Evolutionary conservation across 345 rosid genomes (phyloP), one percentile per base, ranked within the genome.

Genomic region (Cardamine chenopodiifolia): DNA sequence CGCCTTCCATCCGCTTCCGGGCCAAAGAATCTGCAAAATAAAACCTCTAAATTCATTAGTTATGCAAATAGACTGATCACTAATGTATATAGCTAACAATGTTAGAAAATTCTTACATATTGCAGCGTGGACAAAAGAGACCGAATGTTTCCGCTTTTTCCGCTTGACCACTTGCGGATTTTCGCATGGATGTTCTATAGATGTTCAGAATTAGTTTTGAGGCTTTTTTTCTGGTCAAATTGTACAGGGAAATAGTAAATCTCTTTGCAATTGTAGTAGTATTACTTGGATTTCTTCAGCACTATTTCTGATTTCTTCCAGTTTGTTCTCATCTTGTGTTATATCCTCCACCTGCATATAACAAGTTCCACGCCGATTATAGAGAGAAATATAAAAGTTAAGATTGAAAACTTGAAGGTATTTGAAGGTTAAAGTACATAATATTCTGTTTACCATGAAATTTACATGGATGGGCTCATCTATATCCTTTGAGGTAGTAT

Each of bases 51-150:
- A 19, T 18, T 42, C 55, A 56, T 75, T 20, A 59, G n/a, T 50
- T 49, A 9, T 66, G 26, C 17, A 45, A 6, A 61, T 52, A 60
- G 40, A 6, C 23, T 49, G 2, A 31, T 31, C 34, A 31, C 34
- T 31, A 8, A 44, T 45, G 14, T 28, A 47, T 25, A 47, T 50
- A 50, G 8, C 8, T 7, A 52, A 44, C 2, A 6, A n/a, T 68
- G 28, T 22, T 67, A 31, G 10, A 37, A 31, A 61, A 32, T 48
- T 82, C 98, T 90, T 82, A 90, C 98, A 81, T 86, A 90, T 69
- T 91, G 97, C 72, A 94, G 73, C 10, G 96, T 94, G 40, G 98
- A 91, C 80, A 94, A 74, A 34, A 94, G 88, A n/a, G 98, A 88
- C 40, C 98, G 92, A 49, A 94, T 89, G 81, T 90, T 94, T 70